A percentile compares a stretch with the other conserved stretches of the same genome.
Evolutionary conservation across 1,139 yeast species (phyloP).

Genomic region (Lodderomyces metapsilosis): DNA sequence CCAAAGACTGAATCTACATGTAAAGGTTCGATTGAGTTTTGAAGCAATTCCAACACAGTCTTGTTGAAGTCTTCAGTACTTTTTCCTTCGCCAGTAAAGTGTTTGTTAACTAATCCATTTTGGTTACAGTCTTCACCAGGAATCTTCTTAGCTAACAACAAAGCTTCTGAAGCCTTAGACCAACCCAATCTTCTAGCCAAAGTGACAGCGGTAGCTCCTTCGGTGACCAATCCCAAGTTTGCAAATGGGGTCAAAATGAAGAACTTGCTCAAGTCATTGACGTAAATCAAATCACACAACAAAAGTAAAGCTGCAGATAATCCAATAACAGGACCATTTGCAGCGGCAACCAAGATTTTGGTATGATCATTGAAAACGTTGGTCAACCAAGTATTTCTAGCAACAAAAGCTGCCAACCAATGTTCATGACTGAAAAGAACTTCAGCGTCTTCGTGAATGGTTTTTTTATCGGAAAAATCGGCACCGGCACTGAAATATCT

Average conservation of each 20-base stretch:
- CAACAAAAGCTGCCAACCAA: constrained; percentile 61
- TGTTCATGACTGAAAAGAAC: constrained; percentile 45
- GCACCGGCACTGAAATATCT: constrained; percentile 87
- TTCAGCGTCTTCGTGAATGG: constrained; percentile 21
- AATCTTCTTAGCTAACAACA: constrained; percentile 68
- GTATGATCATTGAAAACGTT: constrained; percentile 68
- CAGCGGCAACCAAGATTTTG: constrained; percentile 70
- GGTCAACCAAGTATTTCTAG: constrained; percentile 70
- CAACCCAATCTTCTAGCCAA: constrained; percentile 70
- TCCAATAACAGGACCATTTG: constrained; percentile 90
- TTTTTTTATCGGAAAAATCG: constrained; percentile 45
- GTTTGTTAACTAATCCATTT: constrained; percentile 63
- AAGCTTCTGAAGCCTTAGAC: constrained; percentile 71
- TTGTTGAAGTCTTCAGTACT: constrained; percentile 62
- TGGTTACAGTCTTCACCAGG: constrained; percentile 55
- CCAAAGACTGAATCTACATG: constrained; percentile 59
- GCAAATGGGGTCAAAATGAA: constrained; percentile 76
- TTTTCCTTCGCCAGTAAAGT: constrained; percentile 41
- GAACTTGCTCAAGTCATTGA: constrained; percentile 55
- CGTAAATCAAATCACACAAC: constrained; percentile 74
- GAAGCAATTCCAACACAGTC: constrained; percentile 48
- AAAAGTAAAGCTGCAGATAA: constrained; percentile 72
- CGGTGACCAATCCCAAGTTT: constrained; percentile 79
- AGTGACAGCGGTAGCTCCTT: constrained; percentile 75
- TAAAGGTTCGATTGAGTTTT: constrained; percentile 44